These are phyloP conservation scores for Barnettozyma sucrosica DNA, from an alignment of 805 yeast species.

Conservation along the genomic window DNA sequence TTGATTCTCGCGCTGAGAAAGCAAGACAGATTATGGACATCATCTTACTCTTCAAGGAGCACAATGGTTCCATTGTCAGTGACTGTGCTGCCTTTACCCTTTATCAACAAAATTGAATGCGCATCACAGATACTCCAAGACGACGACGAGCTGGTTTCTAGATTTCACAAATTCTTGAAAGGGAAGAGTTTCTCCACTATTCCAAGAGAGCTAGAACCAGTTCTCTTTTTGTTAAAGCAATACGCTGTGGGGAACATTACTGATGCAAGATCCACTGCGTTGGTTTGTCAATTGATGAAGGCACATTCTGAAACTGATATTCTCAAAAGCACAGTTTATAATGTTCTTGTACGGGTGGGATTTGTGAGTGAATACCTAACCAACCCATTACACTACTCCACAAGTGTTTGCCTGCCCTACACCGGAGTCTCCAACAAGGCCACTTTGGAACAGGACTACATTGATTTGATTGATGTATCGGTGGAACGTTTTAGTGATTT, in stretches of 20 bases:
- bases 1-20: conserved; percentile 45
- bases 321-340: conserved; percentile 48
- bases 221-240: conserved; percentile 44
- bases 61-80: conserved; percentile 37
- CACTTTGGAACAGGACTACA: conserved; percentile 39
- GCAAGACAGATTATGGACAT: conserved; percentile 42
- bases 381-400: conserved; percentile 51
- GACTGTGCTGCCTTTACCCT: conserved; percentile 37
- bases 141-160: conserved; percentile 21
- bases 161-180: conserved; percentile 23
- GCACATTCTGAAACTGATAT: conserved; percentile 35
- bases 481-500: conserved; percentile 12
- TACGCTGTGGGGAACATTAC: conserved; percentile 50
- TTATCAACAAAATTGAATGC: conserved; percentile 30
- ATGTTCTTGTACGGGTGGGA: conserved; percentile 35
- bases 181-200: neutral
- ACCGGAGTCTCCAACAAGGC: conserved; percentile 38
- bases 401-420: conserved; percentile 39
- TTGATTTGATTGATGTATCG: conserved; percentile 27
- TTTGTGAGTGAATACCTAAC: conserved; percentile 14
- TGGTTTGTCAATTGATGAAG: conserved; percentile 37
- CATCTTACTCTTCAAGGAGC: conserved; percentile 27
- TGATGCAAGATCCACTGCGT: conserved; percentile 43
- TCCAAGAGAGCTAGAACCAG: conserved; percentile 26
- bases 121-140: conserved; percentile 26